Evolutionary conservation across 495 filamentous ascomycete genomes (phyloP).

Genomic region (Penicillium daleae): DNA sequence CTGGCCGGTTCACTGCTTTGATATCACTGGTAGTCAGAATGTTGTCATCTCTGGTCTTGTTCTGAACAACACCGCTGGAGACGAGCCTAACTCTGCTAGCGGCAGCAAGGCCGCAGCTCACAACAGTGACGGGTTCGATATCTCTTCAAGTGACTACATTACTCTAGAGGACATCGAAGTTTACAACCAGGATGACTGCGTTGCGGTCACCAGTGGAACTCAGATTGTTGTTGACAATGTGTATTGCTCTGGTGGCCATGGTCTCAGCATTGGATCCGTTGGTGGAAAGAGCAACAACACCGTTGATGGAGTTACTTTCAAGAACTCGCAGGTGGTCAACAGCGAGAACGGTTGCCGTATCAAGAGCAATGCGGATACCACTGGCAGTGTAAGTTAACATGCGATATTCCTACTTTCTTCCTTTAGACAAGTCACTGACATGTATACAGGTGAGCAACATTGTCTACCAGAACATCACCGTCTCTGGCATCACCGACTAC

Average conservation of each 20-base stretch:
- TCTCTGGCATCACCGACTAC: constrained; percentile 47
- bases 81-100: constrained; percentile 28
- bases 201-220: constrained; percentile 53
- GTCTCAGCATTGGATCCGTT: constrained; percentile 51
- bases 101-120: constrained; percentile 54
- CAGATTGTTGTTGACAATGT: constrained; percentile 25
- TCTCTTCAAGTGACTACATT: constrained; percentile 47
- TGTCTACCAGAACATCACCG: constrained; percentile 47
- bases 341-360: constrained; percentile 44
- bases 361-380: constrained; percentile 50
- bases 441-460: constrained; percentile 37
- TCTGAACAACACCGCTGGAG: constrained; percentile 64
- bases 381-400: constrained; percentile 33
- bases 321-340: constrained; percentile 24
- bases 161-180: constrained; percentile 58
- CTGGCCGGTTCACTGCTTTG: constrained; percentile 64
- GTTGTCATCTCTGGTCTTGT: constrained; percentile 56
- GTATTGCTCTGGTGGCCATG: constrained; percentile 50
- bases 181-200: constrained; percentile 67
- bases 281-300: constrained; percentile 54
- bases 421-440: neutral
- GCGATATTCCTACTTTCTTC: neutral
- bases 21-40: constrained; percentile 49
- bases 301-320: constrained; percentile 43
- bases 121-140: constrained; percentile 71